phyloP scores from a whole-genome alignment of 306 rosid genomes.

The Hylodesmum podocarpum region DNA sequence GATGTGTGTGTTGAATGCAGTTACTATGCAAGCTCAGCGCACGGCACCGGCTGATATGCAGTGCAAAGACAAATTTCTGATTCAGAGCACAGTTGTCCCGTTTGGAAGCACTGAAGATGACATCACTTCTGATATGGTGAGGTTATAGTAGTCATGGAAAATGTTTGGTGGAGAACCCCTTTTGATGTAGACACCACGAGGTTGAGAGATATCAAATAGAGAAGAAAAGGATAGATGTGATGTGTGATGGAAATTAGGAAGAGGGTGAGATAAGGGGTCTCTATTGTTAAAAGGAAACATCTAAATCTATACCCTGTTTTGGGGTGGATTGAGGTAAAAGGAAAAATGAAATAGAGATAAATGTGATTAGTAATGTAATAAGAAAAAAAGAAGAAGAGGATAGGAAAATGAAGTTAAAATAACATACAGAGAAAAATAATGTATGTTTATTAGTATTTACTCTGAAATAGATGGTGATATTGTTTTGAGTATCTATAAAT shows the following conservation, averaged over 20 bases:
- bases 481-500: not conserved
- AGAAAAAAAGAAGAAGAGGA: not conserved
- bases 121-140: conserved; percentile 69
- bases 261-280: not conserved
- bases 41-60: conserved; percentile 67
- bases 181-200: not conserved
- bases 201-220: not conserved
- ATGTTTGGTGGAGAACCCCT: not conserved
- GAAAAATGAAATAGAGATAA: not conserved
- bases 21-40: conserved; percentile 94
- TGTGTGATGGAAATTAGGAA: not conserved
- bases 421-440: not conserved
- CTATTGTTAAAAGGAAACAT: not conserved
- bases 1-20: conserved; percentile 43
- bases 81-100: conserved; percentile 67
- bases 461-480: not conserved
- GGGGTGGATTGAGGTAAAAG: not conserved
- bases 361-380: not conserved
- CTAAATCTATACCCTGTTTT: no score
- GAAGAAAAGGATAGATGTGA: not conserved
- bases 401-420: not conserved
- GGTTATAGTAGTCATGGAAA: not conserved
- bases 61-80: conserved; percentile 93
- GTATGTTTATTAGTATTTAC: not conserved
- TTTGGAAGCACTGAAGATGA: conserved; percentile 69